Conservation (phyloP, 169 alveolate species). For the Plasmodium ovale region DNA sequence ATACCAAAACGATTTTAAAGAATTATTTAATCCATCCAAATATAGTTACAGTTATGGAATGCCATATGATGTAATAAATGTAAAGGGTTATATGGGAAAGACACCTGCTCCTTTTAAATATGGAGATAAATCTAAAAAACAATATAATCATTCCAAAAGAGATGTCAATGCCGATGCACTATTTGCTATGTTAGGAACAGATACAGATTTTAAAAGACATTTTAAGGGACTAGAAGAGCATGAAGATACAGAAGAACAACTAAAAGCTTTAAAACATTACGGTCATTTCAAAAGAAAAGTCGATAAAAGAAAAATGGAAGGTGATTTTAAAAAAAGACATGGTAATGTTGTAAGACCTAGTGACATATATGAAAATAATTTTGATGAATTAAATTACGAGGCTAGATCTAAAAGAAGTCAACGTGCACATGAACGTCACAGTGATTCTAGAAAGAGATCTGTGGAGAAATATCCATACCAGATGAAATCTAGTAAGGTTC, state of each 20-base stretch:
- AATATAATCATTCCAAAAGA: too few species aligned
- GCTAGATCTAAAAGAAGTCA: background rate
- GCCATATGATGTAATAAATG: background rate
- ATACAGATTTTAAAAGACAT: background rate
- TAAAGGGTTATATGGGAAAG: background rate
- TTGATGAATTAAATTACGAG: background rate
- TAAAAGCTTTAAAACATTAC: background rate
- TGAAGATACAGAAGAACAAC: background rate
- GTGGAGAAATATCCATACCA: too few species aligned
- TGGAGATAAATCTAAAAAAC: too few species aligned
- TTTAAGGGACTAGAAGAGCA: background rate
- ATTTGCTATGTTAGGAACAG: background rate
- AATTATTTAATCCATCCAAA: background rate
- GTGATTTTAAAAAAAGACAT: background rate
- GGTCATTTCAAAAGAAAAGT: background rate
- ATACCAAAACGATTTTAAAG: background rate
- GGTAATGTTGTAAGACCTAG: background rate
- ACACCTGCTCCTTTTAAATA: too few species aligned
- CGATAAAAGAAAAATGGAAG: background rate
- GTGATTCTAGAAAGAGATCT: background rate
- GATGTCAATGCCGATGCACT: too few species aligned
- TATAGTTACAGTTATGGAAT: background rate
- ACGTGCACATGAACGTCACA: background rate
- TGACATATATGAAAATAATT: background rate
- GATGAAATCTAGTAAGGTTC: background rate